phyloP scores from a whole-genome alignment of 805 yeast genomes.

The Cyberlindnera mrakii region DNA sequence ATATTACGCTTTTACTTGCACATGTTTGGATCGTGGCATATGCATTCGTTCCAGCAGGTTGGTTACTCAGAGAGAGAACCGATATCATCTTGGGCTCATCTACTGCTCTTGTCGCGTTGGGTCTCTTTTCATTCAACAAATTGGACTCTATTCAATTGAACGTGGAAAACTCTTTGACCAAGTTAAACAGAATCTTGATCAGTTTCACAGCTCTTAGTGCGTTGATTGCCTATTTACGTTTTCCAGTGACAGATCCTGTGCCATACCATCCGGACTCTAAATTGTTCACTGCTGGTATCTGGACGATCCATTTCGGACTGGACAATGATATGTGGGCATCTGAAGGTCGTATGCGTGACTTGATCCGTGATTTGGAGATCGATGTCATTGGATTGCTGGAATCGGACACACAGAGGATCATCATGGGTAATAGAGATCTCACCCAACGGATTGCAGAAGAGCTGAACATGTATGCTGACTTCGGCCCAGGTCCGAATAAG shows the following conservation, averaged over 20 bases:
- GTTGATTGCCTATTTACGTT: constrained; percentile 48
- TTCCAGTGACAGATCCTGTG: constrained; percentile 53
- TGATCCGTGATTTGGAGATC: constrained; percentile 78
- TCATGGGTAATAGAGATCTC: constrained; percentile 93
- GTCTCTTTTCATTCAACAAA: constrained; percentile 30
- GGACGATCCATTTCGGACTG: constrained; percentile 97
- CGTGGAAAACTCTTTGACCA: constrained; percentile 7
- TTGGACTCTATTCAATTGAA: constrained; percentile 2
- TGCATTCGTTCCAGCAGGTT: constrained; percentile 96
- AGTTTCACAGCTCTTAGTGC: constrained; percentile 41
- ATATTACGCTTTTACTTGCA: constrained; percentile 57
- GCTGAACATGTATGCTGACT: constrained; percentile 90
- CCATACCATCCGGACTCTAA: constrained; percentile 66
- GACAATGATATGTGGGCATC: constrained; percentile 98
- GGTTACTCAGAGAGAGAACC: constrained; percentile 79
- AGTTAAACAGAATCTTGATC: constrained; percentile 23
- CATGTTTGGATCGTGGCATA: constrained; percentile 98
- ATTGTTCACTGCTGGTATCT: constrained; percentile 87
- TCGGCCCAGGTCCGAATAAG: constrained; percentile 96
- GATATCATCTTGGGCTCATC: constrained; percentile 63
- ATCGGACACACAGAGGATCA: constrained; percentile 87
- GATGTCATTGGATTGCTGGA: constrained; percentile 90
- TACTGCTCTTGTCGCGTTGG: constrained; percentile 45
- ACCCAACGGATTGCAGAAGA: constrained; percentile 90
- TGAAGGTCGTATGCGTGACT: constrained; percentile 81